A percentile compares a stretch with the other conserved stretches of the same genome.
Conservation (phyloP, 495 filamentous ascomycete species). For the Daldinia decipiens region DNA sequence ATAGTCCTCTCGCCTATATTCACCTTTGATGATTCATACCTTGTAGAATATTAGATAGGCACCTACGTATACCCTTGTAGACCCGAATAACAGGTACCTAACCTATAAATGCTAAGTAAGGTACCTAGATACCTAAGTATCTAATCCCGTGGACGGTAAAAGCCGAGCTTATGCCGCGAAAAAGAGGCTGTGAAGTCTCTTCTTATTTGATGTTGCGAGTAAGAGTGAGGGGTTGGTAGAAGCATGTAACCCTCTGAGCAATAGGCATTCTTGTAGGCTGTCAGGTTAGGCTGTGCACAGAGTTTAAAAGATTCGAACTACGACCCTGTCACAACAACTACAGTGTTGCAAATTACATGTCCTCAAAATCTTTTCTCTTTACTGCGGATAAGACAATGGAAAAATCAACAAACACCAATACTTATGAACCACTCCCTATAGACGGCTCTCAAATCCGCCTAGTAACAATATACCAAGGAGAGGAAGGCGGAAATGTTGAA, state of each 20-base stretch:
- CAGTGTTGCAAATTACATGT: not conserved
- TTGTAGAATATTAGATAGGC: no score
- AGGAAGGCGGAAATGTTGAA: not conserved
- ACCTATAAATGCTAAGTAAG: no score
- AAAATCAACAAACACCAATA: not conserved
- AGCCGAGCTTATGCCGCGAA: not conserved
- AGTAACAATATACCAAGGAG: constrained; percentile 14
- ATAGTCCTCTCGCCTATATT: no score
- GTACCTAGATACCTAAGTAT: no score
- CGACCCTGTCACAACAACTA: not conserved
- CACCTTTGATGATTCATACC: no score
- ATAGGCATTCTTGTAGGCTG: not conserved
- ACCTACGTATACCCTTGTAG: no score
- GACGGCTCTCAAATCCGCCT: constrained; percentile 25
- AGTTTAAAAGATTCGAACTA: not conserved
- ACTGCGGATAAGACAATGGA: constrained; percentile 4
- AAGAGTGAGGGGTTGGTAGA: not conserved
- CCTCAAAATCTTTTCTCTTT: not conserved
- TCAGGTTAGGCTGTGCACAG: not conserved
- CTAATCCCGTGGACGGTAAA: not conserved
- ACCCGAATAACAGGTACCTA: no score
- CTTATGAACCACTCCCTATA: constrained; percentile 10
- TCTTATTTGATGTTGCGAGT: not conserved
- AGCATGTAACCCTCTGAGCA: not conserved
- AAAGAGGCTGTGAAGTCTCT: not conserved